These are phyloP conservation scores for Cystobasidiaceae sp. DNA, from an alignment of 1,284 basidiomycete genomes.

Conservation along the genomic window DNA sequence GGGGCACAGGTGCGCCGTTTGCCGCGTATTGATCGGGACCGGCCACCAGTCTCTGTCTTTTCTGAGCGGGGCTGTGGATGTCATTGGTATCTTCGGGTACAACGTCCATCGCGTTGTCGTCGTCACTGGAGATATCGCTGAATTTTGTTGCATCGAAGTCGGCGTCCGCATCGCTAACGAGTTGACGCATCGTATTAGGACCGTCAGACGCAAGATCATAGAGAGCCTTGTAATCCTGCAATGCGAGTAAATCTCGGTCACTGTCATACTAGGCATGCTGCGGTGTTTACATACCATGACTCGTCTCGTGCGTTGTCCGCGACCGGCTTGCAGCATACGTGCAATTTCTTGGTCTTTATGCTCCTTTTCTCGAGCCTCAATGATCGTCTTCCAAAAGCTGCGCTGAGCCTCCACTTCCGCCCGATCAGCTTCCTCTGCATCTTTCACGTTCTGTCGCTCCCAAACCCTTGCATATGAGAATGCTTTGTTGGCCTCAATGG, in stretches of 20 bases:
- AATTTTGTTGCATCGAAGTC: no score
- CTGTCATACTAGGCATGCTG: background rate
- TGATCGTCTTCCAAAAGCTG: slow-evolving; percentile 39
- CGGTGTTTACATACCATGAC: slow-evolving; percentile 1
- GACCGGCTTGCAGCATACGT: slow-evolving; percentile 26
- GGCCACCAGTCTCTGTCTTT: no score
- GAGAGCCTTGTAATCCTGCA: background rate
- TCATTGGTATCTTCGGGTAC: no score
- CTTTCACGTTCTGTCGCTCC: slow-evolving; percentile 38
- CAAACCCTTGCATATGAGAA: slow-evolving; percentile 47
- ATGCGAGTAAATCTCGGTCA: background rate
- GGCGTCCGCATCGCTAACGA: no score
- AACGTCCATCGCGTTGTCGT: no score
- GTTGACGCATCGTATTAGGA: no score
- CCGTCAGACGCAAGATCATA: no score
- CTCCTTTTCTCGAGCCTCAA: slow-evolving; percentile 42
- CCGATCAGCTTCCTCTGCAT: slow-evolving; percentile 26
- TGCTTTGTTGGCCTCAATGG: slow-evolving; percentile 32
- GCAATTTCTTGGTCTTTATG: slow-evolving; percentile 26
- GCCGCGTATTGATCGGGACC: no score
- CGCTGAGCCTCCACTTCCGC: slow-evolving; percentile 27
- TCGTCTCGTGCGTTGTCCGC: slow-evolving; percentile 32
- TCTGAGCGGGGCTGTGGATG: no score
- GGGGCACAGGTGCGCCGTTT: background rate
- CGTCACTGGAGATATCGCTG: no score